phyloP scores from a whole-genome alignment of 169 alveolate species.

The Theileria annulata region DNA sequence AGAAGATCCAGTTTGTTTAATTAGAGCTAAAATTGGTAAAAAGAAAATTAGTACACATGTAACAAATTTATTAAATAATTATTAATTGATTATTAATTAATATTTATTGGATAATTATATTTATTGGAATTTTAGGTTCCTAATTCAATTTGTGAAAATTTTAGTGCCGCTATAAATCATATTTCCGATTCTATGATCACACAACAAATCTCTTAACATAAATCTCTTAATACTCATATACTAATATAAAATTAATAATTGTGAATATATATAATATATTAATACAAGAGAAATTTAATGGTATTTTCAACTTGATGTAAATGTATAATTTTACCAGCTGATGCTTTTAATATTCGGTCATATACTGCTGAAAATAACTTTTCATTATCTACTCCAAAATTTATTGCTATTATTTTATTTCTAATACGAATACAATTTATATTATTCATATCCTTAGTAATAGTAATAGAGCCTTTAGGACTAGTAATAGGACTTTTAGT shows the following conservation, averaged over 20 bases:
- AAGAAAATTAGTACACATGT: constrained; percentile 62
- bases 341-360: constrained; percentile 43
- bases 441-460: too few relatives aligned
- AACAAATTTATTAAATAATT: neutral
- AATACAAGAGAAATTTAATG: neutral
- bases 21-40: constrained; percentile 57
- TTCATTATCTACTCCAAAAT: constrained; percentile 3
- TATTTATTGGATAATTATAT: neutral
- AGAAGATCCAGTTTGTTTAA: constrained; percentile 57
- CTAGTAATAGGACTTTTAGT: too few relatives aligned
- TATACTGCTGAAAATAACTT: constrained; percentile 40
- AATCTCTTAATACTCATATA: neutral
- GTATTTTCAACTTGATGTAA: neutral
- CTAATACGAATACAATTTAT: too few relatives aligned
- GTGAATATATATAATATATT: neutral
- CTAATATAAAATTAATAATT: neutral
- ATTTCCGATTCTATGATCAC: constrained; percentile 41
- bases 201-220: neutral
- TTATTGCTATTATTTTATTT: constrained; percentile 20
- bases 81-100: too few relatives aligned
- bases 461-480: too few relatives aligned
- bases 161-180: constrained; percentile 37
- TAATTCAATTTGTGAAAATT: constrained; percentile 6
- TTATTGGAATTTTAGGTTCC: constrained; percentile 25
- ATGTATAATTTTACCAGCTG: constrained; percentile 36